Conservation (phyloP, 352 stramenopile genomes). For the Globisporangium iwayamae region DNA sequence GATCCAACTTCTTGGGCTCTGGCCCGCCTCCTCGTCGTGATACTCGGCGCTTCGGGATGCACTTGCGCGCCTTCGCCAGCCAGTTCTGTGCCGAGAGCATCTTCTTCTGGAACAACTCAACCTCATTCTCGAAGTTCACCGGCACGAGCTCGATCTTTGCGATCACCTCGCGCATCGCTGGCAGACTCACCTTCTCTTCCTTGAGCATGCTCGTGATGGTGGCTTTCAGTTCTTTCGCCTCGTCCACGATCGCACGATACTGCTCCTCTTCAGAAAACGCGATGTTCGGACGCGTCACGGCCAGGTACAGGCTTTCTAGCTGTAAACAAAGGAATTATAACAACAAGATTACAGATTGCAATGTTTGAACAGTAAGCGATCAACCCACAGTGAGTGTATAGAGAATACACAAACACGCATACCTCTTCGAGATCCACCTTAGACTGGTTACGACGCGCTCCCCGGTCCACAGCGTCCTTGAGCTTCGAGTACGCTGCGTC, state of each 20-base stretch:
- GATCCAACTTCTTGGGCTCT: slow-evolving; percentile 78
- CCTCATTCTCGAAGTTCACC: slow-evolving; percentile 78
- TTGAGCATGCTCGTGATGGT: slow-evolving; percentile 66
- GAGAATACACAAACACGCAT: neutral
- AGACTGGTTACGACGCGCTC: slow-evolving; percentile 56
- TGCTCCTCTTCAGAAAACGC: slow-evolving; percentile 56
- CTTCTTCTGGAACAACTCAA: slow-evolving; percentile 79
- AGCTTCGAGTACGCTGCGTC: slow-evolving; percentile 52
- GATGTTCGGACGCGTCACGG: slow-evolving; percentile 40
- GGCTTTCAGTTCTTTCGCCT: slow-evolving; percentile 54
- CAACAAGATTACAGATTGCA: neutral
- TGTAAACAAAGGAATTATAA: slow-evolving; percentile 4
- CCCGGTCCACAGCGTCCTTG: slow-evolving; percentile 64
- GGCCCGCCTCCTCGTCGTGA: slow-evolving; percentile 45
- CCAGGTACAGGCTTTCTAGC: slow-evolving; percentile 45
- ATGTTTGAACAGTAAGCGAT: neutral
- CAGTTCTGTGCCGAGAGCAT: slow-evolving; percentile 84
- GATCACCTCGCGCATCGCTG: slow-evolving; percentile 75
- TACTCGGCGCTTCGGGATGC: slow-evolving; percentile 72
- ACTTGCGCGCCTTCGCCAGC: slow-evolving; percentile 84
- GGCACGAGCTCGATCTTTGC: slow-evolving; percentile 82
- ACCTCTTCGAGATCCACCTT: slow-evolving; percentile 63
- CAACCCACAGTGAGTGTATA: no score
- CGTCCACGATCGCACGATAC: slow-evolving; percentile 47
- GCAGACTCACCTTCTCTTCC: slow-evolving; percentile 82